Base-by-base conservation (phyloP, 2,329 filamentous ascomycete species). In the Cladophialophora immunda region DNA sequence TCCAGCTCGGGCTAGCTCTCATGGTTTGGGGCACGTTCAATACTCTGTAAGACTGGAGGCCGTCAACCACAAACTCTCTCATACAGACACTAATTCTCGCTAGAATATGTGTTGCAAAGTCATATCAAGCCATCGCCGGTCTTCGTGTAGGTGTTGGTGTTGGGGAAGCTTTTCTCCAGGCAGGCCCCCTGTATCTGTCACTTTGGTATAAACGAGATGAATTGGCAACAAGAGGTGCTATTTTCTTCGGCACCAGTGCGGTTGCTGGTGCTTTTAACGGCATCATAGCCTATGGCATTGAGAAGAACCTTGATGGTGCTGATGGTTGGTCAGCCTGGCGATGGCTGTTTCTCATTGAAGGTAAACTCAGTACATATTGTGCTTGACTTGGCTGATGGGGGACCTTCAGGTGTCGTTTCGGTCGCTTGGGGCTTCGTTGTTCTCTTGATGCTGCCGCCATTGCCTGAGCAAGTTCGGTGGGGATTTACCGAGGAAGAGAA, bases 211-310 rank as follows among this genome's bases (percentile, higher is more conserved):
- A 77, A 3, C 75, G 80, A 5, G 75, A 78, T 53, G 78, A 81
- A 57, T 75, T 77, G 0, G 81, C 83, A 58, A 75, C 73, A 57
- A 76, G 82, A 15, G 76, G 79, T 52, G 78, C 81, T 4, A 72
- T 83, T 1, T 80, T 82, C 73, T 84, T 82, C 73, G 79, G 78
- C 57, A 80, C 81, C 0, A 78, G 78, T 2, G 80, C 79, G 41
- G 71, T 85, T 36, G 83, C 84, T 0, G 82, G 84, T n/a, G 82
- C 82, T 0, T 84, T 86, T 61, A 81, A 79, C 3, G 84, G 84
- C 0, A 73, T 86, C 29, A 74, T 86, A 0, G 84, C 84, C 2
- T 84, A 78, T 68, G 83, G 74, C 2, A 84, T 86, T 32, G 78
- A 78, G 75, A 73, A 75, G 58, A 79, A 81, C 73, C 83, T 86